Conservation (phyloP, 1,284 basidiomycete species). For the Cutaneotrichosporon arboriforme region DNA sequence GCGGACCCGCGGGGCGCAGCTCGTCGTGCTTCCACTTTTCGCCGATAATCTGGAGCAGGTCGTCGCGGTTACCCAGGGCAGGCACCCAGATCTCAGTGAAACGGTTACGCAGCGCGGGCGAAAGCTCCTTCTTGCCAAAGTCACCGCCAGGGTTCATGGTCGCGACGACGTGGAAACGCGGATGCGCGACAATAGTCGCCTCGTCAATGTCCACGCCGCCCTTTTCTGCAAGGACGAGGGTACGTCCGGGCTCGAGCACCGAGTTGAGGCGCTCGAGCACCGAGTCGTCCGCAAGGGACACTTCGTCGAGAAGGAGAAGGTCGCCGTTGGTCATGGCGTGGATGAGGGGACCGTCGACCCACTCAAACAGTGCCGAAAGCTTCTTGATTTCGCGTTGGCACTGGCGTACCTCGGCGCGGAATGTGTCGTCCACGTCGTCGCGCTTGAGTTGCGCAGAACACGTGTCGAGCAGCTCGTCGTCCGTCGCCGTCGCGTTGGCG, state of each 20-base stretch:
- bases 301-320: conserved; percentile 90
- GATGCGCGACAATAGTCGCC: conserved; percentile 61
- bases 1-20: conserved; percentile 59
- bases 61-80: conserved; percentile 66
- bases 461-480: conserved; percentile 26
- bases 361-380: conserved; percentile 78
- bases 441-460: conserved; percentile 10
- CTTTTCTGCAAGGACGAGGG: conserved; percentile 87
- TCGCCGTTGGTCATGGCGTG: conserved; percentile 84
- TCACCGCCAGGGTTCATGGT: conserved; percentile 99
- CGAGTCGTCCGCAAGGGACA: conserved; percentile 96
- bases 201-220: conserved; percentile 70
- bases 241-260: conserved; percentile 84
- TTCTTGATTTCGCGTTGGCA: conserved; percentile 47
- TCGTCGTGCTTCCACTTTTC: conserved; percentile 62
- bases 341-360: conserved; percentile 92
- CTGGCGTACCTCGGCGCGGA: conserved; percentile 13
- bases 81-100: conserved; percentile 99
- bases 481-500: conserved; percentile 20
- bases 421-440: conserved; percentile 5
- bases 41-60: conserved; percentile 73
- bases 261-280: conserved; percentile 97
- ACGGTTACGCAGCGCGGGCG: conserved; percentile 91
- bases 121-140: conserved; percentile 98
- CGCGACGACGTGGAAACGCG: conserved; percentile 81